Base-by-base conservation (phyloP, 192 early-diverging fungal genomes). In the Paraglomus occultum region DNA sequence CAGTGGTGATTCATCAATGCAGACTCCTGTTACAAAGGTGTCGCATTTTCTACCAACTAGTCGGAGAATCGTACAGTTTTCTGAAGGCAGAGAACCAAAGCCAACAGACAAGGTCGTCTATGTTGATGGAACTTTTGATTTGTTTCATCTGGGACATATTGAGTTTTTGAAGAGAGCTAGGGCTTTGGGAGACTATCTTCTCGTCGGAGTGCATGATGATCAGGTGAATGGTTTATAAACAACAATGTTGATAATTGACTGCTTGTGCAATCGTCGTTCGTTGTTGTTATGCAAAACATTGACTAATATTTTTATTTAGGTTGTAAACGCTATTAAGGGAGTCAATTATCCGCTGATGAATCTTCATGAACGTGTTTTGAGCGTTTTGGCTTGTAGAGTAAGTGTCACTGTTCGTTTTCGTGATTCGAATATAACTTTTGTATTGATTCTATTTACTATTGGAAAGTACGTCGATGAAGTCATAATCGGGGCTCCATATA, bases 111-210 rank as follows among this genome's bases (percentile, higher is more conserved):
- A 84, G 64, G 86, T 95, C 15, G 88, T 98, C 23, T 98, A 98
- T 76, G 94, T 98, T 10, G 94, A 98, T 72, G 96, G 96, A 18
- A 92, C 92, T 12, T 98, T 96, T 81, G 96, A 98, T 71, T 76
- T 98, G 68, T 98, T 98, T 86, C 96, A 96, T 74, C 71, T 89
- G 4, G 93, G 93, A n/a, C 96, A 98, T 75, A 91, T 94, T 72
- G 92, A 95, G 76, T 95, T 96, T 80, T 79, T 98, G 74, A 88
- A 88, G 72, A 85, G 89, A 67, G 94, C 93, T 31, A 92, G 87
- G 70, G 86, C 84, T 61, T 77, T 89, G 53, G 95, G 96, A 49
- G 87, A 94, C 79, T 98, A 92, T 64, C 79, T 98, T 63, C 83
- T 98, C 48, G 96, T 97, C 15, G 96, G 95, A 44, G 83, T 98